These are phyloP conservation scores for Ambispora gerdemannii DNA, from an alignment of 192 early-diverging fungal genomes.

Conservation along the genomic window DNA sequence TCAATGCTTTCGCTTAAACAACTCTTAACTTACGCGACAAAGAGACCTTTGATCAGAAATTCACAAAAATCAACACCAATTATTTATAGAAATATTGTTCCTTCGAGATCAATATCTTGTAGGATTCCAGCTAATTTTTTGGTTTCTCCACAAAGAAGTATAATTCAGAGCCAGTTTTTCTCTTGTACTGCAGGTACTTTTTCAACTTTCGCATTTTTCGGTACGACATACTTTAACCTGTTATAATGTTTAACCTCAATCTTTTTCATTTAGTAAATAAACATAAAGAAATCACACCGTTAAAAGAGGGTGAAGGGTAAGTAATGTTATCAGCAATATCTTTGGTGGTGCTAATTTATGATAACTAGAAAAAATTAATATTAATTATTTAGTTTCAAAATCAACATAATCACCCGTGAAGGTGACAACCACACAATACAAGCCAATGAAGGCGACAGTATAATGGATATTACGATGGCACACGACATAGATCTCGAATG, in stretches of 20 bases:
- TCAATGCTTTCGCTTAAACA: not conserved
- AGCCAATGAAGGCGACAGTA: constrained; percentile 79
- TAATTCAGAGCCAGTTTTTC: not conserved
- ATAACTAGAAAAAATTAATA: no score
- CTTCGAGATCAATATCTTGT: no score
- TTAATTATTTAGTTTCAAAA: constrained; percentile 42
- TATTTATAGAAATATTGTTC: no score
- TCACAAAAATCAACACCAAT: no score
- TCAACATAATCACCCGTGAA: constrained; percentile 84
- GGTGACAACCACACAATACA: constrained; percentile 72
- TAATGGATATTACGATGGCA: constrained; percentile 88
- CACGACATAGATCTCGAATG: constrained; percentile 94
- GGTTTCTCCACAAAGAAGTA: not conserved
- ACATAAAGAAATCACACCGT: constrained; percentile 14
- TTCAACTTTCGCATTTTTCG: not conserved
- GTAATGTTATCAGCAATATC: not conserved
- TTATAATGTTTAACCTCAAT: not conserved
- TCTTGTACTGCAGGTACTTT: not conserved
- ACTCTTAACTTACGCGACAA: not conserved
- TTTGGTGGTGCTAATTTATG: no score
- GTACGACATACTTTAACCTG: not conserved
- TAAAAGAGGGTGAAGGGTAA: constrained; percentile 24
- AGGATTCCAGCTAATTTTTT: no score
- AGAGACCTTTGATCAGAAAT: not conserved
- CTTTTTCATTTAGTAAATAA: not conserved